Evolutionary conservation across 2,329 filamentous ascomycete species (phyloP).

Genomic region (Aureobasidium namibiae): DNA sequence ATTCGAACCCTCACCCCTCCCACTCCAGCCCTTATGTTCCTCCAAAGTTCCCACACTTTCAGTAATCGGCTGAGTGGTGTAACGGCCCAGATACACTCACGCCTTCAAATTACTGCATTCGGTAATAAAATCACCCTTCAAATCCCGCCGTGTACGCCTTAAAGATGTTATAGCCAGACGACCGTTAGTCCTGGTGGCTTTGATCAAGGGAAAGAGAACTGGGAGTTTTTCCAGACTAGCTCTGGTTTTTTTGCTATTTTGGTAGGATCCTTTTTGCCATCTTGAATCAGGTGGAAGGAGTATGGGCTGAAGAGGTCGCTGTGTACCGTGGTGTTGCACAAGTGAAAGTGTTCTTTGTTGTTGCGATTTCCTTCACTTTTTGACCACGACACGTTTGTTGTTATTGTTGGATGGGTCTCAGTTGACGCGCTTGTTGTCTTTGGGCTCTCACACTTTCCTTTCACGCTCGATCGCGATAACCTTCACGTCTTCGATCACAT

Average conservation of each 20-base stretch:
- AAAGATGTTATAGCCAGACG: not conserved
- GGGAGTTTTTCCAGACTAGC: not conserved
- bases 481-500: too few species aligned
- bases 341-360: too few species aligned
- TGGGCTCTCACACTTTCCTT: too few species aligned
- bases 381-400: too few species aligned
- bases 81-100: not conserved
- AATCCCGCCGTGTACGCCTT: not conserved
- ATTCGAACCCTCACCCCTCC: not conserved
- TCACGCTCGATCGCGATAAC: too few species aligned
- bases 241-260: not conserved
- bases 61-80: not conserved
- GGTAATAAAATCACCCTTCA: not conserved
- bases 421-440: too few species aligned
- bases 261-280: too few species aligned
- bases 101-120: not conserved
- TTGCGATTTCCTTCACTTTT: too few species aligned
- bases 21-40: not conserved
- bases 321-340: too few species aligned
- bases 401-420: too few species aligned
- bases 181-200: not conserved
- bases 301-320: too few species aligned
- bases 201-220: not conserved
- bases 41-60: not conserved
- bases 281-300: too few species aligned